Conservation (phyloP, 1,139 yeast species). For the Pichia sp. region DNA sequence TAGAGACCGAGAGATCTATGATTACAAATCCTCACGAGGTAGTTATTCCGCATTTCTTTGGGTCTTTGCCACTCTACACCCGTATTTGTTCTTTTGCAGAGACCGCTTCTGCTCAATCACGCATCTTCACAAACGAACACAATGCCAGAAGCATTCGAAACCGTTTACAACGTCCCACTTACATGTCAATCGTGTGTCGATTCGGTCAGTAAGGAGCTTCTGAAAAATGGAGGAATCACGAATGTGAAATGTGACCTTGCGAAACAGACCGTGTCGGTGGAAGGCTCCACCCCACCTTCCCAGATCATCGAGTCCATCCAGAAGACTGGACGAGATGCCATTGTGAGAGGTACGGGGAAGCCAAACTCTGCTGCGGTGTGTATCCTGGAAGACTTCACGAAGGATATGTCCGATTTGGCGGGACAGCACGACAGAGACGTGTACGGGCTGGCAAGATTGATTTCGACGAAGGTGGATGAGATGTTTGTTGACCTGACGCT, state of each 20-base stretch:
- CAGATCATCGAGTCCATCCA: conserved; percentile 61
- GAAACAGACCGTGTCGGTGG: conserved; percentile 56
- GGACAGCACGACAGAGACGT: conserved; percentile 51
- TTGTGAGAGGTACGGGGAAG: conserved; percentile 84
- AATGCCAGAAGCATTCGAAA: conserved; percentile 33
- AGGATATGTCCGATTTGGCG: conserved; percentile 18
- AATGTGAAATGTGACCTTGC: conserved; percentile 49
- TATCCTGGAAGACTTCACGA: conserved; percentile 69
- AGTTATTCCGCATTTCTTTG: not conserved
- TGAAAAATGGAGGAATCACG: conserved; percentile 43
- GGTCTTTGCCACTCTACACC: not conserved
- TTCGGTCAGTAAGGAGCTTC: conserved; percentile 51
- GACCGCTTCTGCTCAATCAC: not conserved
- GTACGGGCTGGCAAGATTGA: conserved; percentile 83
- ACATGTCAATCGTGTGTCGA: conserved; percentile 69
- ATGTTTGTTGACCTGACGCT: conserved; percentile 73
- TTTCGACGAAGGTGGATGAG: conserved; percentile 51
- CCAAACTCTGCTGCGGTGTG: conserved; percentile 91
- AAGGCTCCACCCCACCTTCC: conserved; percentile 68
- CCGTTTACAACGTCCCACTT: conserved; percentile 76
- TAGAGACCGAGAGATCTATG: not conserved
- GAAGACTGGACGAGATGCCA: conserved; percentile 76
- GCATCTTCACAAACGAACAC: not conserved
- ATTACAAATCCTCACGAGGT: not conserved
- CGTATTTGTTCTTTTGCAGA: not conserved